Percentiles rank a stretch among this genome's conserved stretches.
Conservation (phyloP, 2,329 filamentous ascomycete genomes). For the Hypoxylon sp. region DNA sequence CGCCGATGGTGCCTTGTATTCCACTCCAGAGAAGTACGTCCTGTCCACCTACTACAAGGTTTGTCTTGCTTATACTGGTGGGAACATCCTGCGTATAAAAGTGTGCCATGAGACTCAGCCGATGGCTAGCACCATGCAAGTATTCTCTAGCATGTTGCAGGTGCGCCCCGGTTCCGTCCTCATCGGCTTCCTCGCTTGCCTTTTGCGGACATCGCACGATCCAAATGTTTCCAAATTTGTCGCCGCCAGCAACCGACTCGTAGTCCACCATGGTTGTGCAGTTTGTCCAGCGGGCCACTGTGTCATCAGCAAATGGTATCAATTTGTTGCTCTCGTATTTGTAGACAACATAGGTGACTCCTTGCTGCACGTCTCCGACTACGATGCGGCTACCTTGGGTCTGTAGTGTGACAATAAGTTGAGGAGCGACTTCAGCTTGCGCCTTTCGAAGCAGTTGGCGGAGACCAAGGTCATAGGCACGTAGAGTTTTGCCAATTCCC, state of each 20-base stretch:
- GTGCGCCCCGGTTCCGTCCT: slow-evolving; percentile 90
- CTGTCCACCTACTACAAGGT: slow-evolving; percentile 90
- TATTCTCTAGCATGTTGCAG: slow-evolving; percentile 92
- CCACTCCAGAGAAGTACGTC: slow-evolving; percentile 95
- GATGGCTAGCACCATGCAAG: slow-evolving; percentile 88
- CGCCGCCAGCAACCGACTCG: slow-evolving; percentile 92
- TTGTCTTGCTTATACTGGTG: slow-evolving; percentile 89
- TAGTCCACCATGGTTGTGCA: slow-evolving; percentile 96
- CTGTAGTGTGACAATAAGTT: slow-evolving; percentile 89
- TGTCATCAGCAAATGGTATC: slow-evolving; percentile 94
- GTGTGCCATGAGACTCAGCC: slow-evolving; percentile 87
- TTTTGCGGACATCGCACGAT: slow-evolving; percentile 89
- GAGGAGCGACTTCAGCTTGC: slow-evolving; percentile 82
- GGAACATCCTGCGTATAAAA: slow-evolving; percentile 94
- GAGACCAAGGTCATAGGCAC: slow-evolving; percentile 94
- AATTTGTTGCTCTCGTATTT: slow-evolving; percentile 92
- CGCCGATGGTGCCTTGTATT: slow-evolving; percentile 92
- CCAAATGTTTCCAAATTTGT: slow-evolving; percentile 98
- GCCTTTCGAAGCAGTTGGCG: slow-evolving; percentile 93
- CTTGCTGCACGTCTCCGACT: slow-evolving; percentile 93
- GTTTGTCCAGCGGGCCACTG: slow-evolving; percentile 90
- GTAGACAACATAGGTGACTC: slow-evolving; percentile 92
- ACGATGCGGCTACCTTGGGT: slow-evolving; percentile 93
- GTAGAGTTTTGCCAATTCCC: slow-evolving; percentile 86
- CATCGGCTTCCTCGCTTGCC: slow-evolving; percentile 89